These are phyloP conservation scores for Coprinopsis strossmayeri DNA, from an alignment of 768 basidiomycete genomes.

Conservation along the genomic window DNA sequence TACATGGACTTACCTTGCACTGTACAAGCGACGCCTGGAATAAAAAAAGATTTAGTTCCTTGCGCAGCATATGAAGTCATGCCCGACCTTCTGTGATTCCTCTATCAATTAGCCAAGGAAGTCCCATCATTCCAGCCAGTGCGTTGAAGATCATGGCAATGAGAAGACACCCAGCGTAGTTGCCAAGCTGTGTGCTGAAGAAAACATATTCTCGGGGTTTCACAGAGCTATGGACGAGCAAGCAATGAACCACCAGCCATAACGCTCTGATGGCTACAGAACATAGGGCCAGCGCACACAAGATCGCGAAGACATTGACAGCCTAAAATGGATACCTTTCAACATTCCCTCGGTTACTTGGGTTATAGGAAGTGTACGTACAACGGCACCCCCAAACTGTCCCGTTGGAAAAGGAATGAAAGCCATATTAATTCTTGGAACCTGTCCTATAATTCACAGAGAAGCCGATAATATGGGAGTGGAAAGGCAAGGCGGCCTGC, in stretches of 20 bases:
- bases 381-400: slow-evolving; percentile 31
- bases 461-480: slow-evolving; percentile 15
- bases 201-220: slow-evolving; percentile 47
- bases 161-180: slow-evolving; percentile 60
- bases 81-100: slow-evolving; percentile 44
- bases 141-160: slow-evolving; percentile 50
- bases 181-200: slow-evolving; percentile 67
- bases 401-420: slow-evolving; percentile 25
- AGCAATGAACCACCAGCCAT: slow-evolving; percentile 36
- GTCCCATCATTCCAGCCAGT: slow-evolving; percentile 45
- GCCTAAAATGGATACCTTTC: slow-evolving; percentile 22
- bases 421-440: background rate
- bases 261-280: slow-evolving; percentile 42
- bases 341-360: background rate
- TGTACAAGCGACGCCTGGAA: slow-evolving; percentile 42
- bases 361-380: slow-evolving; percentile 18
- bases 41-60: too few relatives aligned
- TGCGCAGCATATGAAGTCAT: background rate
- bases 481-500: slow-evolving; percentile 33
- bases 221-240: slow-evolving; percentile 19
- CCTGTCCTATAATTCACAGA: slow-evolving; percentile 7
- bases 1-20: slow-evolving; percentile 44
- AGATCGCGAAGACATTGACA: slow-evolving; percentile 45
- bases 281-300: slow-evolving; percentile 47
- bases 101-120: slow-evolving; percentile 39